These are phyloP conservation scores for Fusarium torulosum DNA, from an alignment of 2,329 filamentous ascomycete genomes.

Conservation along the genomic window DNA sequence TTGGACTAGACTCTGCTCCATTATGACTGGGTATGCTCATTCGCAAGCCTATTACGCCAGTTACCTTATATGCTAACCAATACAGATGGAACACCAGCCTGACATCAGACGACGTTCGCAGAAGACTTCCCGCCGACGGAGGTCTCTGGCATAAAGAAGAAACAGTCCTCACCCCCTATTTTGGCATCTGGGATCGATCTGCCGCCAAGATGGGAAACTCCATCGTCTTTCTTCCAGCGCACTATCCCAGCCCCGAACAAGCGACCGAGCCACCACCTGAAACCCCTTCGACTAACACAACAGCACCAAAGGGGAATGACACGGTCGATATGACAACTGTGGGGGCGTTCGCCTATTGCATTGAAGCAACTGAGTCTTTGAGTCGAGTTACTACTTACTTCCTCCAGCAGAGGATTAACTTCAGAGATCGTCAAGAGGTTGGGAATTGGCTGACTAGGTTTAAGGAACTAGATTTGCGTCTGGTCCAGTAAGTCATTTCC, in stretches of 20 bases:
- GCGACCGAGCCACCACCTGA: conserved; percentile 23
- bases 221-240: conserved; percentile 54
- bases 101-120: conserved; percentile 50
- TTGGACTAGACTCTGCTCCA: conserved; percentile 20
- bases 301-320: neutral
- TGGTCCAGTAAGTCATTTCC: conserved; percentile 55
- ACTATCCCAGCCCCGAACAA: conserved; percentile 47
- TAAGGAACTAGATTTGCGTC: conserved; percentile 61
- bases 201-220: conserved; percentile 55
- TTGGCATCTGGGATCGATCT: conserved; percentile 60
- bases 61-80: neutral
- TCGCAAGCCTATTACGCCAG: rapidly evolving
- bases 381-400: conserved; percentile 61
- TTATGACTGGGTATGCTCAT: conserved; percentile 33
- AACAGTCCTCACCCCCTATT: conserved; percentile 57
- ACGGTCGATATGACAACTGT: conserved; percentile 54
- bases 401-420: conserved; percentile 58
- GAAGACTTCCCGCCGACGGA: conserved; percentile 55
- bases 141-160: conserved; percentile 56
- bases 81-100: conserved; percentile 52
- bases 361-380: conserved; percentile 62
- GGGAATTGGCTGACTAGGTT: conserved; percentile 60
- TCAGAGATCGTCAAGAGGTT: conserved; percentile 56
- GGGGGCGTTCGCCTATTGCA: conserved; percentile 61
- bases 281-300: conserved; percentile 1